Evolutionary conservation across 2,329 filamentous ascomycete genomes (phyloP), one percentile per base, ranked within the genome.

Genomic region (Penicillium sumatraense): DNA sequence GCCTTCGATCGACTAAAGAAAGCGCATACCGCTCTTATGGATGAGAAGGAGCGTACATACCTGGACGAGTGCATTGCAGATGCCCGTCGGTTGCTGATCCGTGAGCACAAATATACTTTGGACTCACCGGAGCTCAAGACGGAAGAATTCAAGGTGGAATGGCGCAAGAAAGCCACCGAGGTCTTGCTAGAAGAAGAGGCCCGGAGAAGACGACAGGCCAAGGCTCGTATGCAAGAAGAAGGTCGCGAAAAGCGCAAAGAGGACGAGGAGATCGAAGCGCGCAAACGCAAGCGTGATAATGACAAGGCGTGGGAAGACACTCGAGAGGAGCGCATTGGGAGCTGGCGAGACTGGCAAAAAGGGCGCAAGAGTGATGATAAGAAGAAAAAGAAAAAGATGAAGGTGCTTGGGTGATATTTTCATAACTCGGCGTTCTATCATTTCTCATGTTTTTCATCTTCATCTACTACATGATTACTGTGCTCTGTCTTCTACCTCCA

Each of bases 1-100:
- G 95, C 95, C 62, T 99, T 99, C 72, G 95, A 99, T 77, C 88
- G 93, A 9, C 84, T 99, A 24, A 96, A 96, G 70, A 97, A 98
- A 77, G 95, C 95, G 0, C 92, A 98, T 71, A 89, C 87, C 2
- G 86, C 91, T 66, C 85, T 99, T 4, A 89, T 96, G 80, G 95
- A 99, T 74, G 93, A 98, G 80, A 97, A 97, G 78, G 85, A 91
- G 71, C 91, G 95, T 57, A 85, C 83, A 59, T 84, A 86, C 31
- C 87, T 99, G 1, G 95, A 99, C 78, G 95, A 98, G 77, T 90
- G 91, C 65, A 98, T 98, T 66, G 90, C 93, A 33, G 95, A 99
- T 75, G 95, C 95, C 46, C 91, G 95, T 68, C 93, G 95, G 85
- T 85, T 99, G 38, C 81, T 98, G 53, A 95, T 99, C 70, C 89